These are phyloP conservation scores for Dendrocalamus sinicus DNA, from an alignment of 176 grass and related monocot genomes.

Conservation along the genomic window DNA sequence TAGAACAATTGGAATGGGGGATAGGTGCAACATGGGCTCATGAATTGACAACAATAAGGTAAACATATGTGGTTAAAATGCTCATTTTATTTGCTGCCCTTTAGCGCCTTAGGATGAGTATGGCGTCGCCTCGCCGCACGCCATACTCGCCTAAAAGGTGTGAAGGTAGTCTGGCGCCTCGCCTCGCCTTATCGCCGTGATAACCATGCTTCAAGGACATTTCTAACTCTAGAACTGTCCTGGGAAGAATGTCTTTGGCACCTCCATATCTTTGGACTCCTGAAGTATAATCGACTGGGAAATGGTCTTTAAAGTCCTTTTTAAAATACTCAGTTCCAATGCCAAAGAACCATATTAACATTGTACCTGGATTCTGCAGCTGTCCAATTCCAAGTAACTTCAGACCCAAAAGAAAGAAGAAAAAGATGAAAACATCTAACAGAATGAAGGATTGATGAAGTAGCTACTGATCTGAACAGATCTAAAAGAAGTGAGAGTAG, in stretches of 20 bases:
- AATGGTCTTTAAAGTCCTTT: neutral
- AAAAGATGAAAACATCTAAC: neutral
- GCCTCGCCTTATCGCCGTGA: too few species aligned
- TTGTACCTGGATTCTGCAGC: neutral
- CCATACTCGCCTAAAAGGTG: too few species aligned
- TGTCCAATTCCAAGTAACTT: neutral
- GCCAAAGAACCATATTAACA: neutral
- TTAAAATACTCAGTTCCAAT: neutral
- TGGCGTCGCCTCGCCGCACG: too few species aligned
- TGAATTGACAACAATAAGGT: too few species aligned
- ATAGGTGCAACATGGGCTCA: too few species aligned
- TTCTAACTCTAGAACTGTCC: neutral
- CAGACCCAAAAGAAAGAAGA: too few species aligned
- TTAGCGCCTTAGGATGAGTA: too few species aligned
- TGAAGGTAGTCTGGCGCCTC: too few species aligned
- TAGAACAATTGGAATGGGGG: too few species aligned
- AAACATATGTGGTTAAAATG: too few species aligned
- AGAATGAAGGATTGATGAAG: neutral
- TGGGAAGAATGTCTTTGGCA: neutral
- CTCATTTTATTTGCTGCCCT: too few species aligned
- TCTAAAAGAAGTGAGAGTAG: neutral
- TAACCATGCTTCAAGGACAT: neutral
- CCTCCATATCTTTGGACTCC: neutral
- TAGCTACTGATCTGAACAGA: neutral
- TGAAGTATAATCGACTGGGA: neutral